Conservation (phyloP, 2,329 filamentous ascomycete species). For the Purpureocillium lavendulum region DNA sequence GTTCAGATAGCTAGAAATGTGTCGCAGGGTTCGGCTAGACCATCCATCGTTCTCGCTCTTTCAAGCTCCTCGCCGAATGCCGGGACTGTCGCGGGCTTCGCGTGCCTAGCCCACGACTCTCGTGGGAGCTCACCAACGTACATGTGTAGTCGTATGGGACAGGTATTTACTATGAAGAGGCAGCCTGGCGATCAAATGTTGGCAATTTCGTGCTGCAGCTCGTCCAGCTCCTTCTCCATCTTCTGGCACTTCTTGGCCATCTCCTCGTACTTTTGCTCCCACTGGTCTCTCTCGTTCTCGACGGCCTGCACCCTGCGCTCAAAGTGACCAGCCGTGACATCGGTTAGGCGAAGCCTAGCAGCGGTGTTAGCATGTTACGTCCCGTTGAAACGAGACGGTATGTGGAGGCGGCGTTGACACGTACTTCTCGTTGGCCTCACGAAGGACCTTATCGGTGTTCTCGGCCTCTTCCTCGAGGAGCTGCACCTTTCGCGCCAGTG, state of each 20-base stretch:
- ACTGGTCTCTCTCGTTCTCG: constrained; percentile 83
- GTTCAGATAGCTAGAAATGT: constrained; percentile 16
- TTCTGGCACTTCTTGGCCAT: constrained; percentile 82
- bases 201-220: constrained; percentile 85
- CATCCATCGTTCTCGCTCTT: constrained; percentile 8
- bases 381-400: constrained; percentile 13
- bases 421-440: constrained; percentile 98
- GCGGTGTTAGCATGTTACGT: neutral
- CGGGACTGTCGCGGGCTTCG: neutral
- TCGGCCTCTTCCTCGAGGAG: constrained; percentile 97
- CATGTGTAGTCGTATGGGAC: neutral
- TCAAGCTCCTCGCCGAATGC: neutral
- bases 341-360: constrained; percentile 87
- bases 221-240: constrained; percentile 83
- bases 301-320: constrained; percentile 98
- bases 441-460: constrained; percentile 89
- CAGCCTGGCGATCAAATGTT: constrained; percentile 60
- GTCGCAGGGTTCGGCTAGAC: neutral
- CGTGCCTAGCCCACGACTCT: neutral
- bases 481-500: constrained; percentile 84
- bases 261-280: constrained; percentile 97
- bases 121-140: neutral
- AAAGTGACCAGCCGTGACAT: constrained; percentile 98
- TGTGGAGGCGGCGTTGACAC: constrained; percentile 24
- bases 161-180: constrained; percentile 10